phyloP scores from a whole-genome alignment of 1,139 yeast genomes.

The Kurtzmaniella quercitrusa region DNA sequence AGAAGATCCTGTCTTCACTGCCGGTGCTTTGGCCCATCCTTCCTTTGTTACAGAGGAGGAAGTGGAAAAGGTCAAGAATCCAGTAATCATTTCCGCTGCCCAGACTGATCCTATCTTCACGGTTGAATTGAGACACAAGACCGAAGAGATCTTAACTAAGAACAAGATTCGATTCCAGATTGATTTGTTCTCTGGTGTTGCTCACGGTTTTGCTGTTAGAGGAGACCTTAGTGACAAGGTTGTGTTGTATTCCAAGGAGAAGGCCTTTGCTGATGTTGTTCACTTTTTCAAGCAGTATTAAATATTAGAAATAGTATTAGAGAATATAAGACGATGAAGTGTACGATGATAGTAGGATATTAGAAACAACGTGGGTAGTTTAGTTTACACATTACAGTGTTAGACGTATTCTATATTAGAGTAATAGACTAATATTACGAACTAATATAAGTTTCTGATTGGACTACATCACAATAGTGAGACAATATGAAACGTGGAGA shows the following conservation, averaged over 20 bases:
- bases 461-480: too few relatives aligned
- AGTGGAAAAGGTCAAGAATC: slow-evolving; percentile 51
- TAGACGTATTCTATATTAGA: too few relatives aligned
- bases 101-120: slow-evolving; percentile 63
- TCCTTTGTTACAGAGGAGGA: slow-evolving; percentile 65
- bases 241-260: slow-evolving; percentile 66
- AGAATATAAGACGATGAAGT: too few relatives aligned
- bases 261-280: slow-evolving; percentile 57
- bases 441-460: too few relatives aligned
- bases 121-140: slow-evolving; percentile 52
- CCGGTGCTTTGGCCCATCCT: slow-evolving; percentile 79
- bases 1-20: slow-evolving; percentile 45
- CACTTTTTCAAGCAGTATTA: slow-evolving; percentile 16
- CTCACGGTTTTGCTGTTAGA: slow-evolving; percentile 74
- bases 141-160: slow-evolving; percentile 51
- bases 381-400: too few relatives aligned
- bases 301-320: not conserved
- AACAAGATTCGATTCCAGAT: slow-evolving; percentile 52
- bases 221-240: slow-evolving; percentile 60
- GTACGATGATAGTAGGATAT: too few relatives aligned
- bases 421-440: too few relatives aligned
- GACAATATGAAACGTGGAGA: too few relatives aligned
- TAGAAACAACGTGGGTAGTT: too few relatives aligned
- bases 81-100: slow-evolving; percentile 69
- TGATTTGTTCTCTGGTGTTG: slow-evolving; percentile 55